These are phyloP conservation scores for Magnaporthiopsis incrustans DNA, from an alignment of 2,329 filamentous ascomycete genomes.

Conservation along the genomic window DNA sequence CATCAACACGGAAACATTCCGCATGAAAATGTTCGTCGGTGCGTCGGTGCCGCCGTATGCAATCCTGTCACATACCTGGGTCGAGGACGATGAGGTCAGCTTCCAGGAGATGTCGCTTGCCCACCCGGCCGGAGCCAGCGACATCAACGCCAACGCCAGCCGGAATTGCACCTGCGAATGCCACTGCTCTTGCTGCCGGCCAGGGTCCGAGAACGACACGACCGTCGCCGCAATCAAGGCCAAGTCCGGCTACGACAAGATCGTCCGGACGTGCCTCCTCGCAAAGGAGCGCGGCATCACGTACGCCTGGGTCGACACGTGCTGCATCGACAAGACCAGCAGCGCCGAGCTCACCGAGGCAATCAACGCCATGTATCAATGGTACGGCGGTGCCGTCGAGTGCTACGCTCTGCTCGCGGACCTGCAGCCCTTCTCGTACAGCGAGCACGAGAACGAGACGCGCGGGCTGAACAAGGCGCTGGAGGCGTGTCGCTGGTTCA, in stretches of 20 bases:
- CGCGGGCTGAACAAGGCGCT: neutral
- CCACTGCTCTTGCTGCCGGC: neutral
- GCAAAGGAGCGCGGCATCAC: conserved; percentile 1
- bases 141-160: conserved; percentile 1
- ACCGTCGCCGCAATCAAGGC: neutral
- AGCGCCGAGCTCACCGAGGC: conserved; percentile 8
- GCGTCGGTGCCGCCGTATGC: conserved; percentile 23
- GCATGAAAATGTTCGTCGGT: conserved; percentile 3
- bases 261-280: conserved; percentile 7
- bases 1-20: conserved; percentile 8
- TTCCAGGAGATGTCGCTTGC: conserved; percentile 12
- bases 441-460: neutral
- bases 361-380: conserved; percentile 10
- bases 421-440: neutral
- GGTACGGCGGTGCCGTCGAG: conserved; percentile 3
- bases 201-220: neutral
- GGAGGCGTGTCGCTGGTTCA: conserved; percentile 1
- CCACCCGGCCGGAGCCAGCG: neutral
- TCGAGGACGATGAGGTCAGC: conserved; percentile 13
- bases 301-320: conserved; percentile 7
- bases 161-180: conserved; percentile 5
- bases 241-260: conserved; percentile 10
- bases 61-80: conserved; percentile 15
- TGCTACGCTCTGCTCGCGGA: conserved; percentile 5
- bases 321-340: conserved; percentile 9